Base-by-base conservation (phyloP, 345 rosid genomes). In the Melastoma malabathricum region DNA sequence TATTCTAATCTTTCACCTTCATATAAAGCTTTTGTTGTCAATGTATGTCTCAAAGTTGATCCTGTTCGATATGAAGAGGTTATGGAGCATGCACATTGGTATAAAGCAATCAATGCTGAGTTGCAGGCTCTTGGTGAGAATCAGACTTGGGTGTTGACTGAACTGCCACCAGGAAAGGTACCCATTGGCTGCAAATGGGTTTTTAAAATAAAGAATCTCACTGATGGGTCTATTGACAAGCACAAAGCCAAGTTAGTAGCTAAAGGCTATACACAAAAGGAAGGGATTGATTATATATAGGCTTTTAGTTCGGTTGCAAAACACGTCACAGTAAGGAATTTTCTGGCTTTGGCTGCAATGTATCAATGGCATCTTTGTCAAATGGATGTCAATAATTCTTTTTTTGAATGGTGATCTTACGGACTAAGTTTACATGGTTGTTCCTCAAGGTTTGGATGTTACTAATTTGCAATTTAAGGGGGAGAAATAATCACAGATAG, bases 251-350 rank as follows among this genome's bases (percentile, higher is more conserved):
- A n/a, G n/a, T n/a, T n/a, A n/a, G n/a, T n/a, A n/a, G n/a, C n/a
- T n/a, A n/a, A n/a, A n/a, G n/a, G n/a, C n/a, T n/a, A n/a, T n/a
- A n/a, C n/a, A n/a, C n/a, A n/a, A n/a, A n/a, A n/a, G 19, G 3
- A 51, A 2, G 57, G 46, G 18, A 9, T 53, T 53, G 57, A 53
- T 38, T 53, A n/a, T 19, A 13, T 10, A 7, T 15, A 53, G 1
- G 43, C 46, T 0, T 53, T 53, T 13, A 9, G 10, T 18, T 47
- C 3, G 8, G 23, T 41, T 17, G 46, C 20, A 0, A 29, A 52
- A 38, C 4, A 5, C 0, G 1, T 25, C 4, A 14, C 0, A 1
- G 16, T 54, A 18, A 17, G 17, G n/a, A 4, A 15, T 2, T 15
- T 54, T 9, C 3, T 54, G 10, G 16, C 57, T 18, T n/a, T 39